Evolutionary conservation across 177 flowering plant species (phyloP), one percentile per base, ranked within the genome.

Genomic region (Vitis hybrid): DNA sequence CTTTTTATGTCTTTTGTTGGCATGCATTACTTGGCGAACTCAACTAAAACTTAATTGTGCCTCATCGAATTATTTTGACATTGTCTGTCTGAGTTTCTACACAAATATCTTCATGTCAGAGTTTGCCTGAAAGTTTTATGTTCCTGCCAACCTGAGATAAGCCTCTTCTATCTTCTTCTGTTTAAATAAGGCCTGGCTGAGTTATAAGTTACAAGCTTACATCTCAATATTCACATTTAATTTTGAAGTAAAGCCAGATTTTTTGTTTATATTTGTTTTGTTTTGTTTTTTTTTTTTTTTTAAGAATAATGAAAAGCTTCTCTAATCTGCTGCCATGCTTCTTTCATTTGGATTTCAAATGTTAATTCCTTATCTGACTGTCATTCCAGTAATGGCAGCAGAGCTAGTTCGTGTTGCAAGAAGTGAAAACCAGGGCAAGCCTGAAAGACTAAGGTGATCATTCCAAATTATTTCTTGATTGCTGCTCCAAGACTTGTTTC

Each of bases 301-400:
- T 58, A 0, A 3, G 55, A 11, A 57, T 16, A 20, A 10, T 13
- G 68, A 52, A 65, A 19, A 65, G 0, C 39, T 50, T 65, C 18
- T 20, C n/a, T 45, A 22, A 29, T 49, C 4, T 18, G 9, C 31
- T 53, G 15, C 70, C 29, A 29, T 34, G 45, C 45, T 6, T 57
- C 3, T 9, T 48, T 31, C 65, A 55, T 12, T 26, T 48, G 52
- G 13, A 34, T 67, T 29, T 26, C 3, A 12, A 54, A 65, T 68
- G 16, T 53, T 62, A 19, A 10, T 65, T 61, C 56, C 9, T 20
- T 10, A 2, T 50, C 18, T 9, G 52, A 22, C 48, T 74, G 11
- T 59, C 58, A 56, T 81, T 67, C 72, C 87, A 95, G 98, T 95
- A 68, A 95, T 95, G 99, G 99, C 99, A 73, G 97, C 98, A 68